Evolutionary conservation across 2,329 filamentous ascomycete species (phyloP).

Genomic region (Kalmusia sp.): DNA sequence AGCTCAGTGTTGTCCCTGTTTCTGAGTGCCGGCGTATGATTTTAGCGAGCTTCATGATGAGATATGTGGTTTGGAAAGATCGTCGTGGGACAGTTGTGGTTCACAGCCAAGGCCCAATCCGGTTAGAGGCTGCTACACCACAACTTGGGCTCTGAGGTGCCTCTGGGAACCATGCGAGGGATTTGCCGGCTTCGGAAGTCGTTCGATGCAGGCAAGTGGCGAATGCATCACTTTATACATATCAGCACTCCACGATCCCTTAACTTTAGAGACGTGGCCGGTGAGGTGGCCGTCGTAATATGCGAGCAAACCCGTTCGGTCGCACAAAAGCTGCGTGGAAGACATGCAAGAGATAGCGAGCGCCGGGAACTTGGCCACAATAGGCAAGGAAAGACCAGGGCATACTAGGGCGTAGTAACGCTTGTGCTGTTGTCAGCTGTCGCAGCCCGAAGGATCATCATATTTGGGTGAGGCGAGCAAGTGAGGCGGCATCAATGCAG

Average conservation of each 20-base stretch:
- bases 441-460: slow-evolving; percentile 4
- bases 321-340: background rate
- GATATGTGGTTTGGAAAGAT: slow-evolving; percentile 8
- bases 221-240: slow-evolving; percentile 10
- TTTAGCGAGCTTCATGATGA: slow-evolving; percentile 2
- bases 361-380: background rate
- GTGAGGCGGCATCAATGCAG: slow-evolving; percentile 13
- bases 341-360: background rate
- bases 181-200: slow-evolving; percentile 1
- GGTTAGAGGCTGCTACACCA: slow-evolving; percentile 11
- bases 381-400: background rate
- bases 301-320: slow-evolving; percentile 2
- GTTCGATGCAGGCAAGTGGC: slow-evolving; percentile 10
- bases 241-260: background rate
- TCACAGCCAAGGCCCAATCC: slow-evolving; percentile 9
- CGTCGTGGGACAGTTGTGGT: slow-evolving; percentile 7
- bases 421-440: slow-evolving; percentile 3
- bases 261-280: slow-evolving; percentile 3
- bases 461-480: slow-evolving; percentile 9
- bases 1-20: background rate
- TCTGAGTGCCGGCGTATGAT: slow-evolving; percentile 1
- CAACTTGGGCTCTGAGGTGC: slow-evolving; percentile 2
- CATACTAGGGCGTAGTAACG: slow-evolving; percentile 5
- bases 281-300: slow-evolving; percentile 7
- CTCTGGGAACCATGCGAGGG: background rate